Base-by-base conservation (phyloP, 2,329 filamentous ascomycete species). In the Paramyrothecium roridum region DNA sequence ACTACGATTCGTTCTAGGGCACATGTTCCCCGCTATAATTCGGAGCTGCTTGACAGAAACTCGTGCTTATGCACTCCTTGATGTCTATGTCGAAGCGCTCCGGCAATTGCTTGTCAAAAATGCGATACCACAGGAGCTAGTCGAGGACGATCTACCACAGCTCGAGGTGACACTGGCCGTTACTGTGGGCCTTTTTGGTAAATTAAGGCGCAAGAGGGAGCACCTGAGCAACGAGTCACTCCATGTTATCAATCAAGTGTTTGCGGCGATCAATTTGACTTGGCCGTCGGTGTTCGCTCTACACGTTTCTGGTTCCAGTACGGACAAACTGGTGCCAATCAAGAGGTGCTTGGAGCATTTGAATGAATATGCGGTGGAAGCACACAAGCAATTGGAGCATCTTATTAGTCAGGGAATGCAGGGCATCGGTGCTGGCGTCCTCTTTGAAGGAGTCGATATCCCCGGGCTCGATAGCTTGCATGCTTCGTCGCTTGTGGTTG, bases 11-110 rank as follows among this genome's bases (percentile, higher is more conserved):
- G 67, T 81, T 54, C 53, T 84, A 26, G 67, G 70, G 26, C 78
- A 73, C 50, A 84, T 85, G 79, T 60, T 86, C 3, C 82, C 83
- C 0, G 77, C 80, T n/a, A 72, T 81, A 4, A 65, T 84, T 13
- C 70, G 64, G 48, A 73, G 77, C 1, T 69, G 71, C 0, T 61
- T 70, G 12, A 59, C 63, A 8, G 67, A 65, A 12, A 63, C 63
- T 3, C 65, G 73, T 13, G 73, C 73, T 0, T 84, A 77, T 67
- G 70, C 78, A 16, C 63, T 85, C 49, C 60, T 85, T 8, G 75
- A 82, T 47, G 72, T 81, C 19, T 84, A 84, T 59, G 66, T 70
- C 21, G 69, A 71, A 26, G 80, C 79, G 2, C 56, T 83, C 10
- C 65, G 69, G 26, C 60, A 63, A 13, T 61, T 73, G 3, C 63